Percentiles rank a stretch among this genome's conserved stretches.
phyloP scores from a whole-genome alignment of 805 yeast genomes.

The Pichia nanzhaoensis region DNA sequence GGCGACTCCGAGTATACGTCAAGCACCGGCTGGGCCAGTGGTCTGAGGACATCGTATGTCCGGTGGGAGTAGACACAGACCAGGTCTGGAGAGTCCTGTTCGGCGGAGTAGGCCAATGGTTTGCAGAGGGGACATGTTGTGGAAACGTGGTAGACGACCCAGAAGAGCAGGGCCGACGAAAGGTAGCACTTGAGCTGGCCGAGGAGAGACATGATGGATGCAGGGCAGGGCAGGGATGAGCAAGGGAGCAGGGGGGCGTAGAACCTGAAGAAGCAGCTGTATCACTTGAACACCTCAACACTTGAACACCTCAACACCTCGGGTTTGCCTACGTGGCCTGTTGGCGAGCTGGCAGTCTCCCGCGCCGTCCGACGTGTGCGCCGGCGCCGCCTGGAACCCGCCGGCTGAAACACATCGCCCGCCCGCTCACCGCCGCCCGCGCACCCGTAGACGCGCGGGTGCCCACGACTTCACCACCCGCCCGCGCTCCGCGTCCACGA shows the following conservation, averaged over 20 bases:
- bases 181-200: slow-evolving; percentile 16
- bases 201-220: slow-evolving; percentile 9
- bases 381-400: too few relatives aligned
- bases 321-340: not conserved
- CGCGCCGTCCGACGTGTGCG: too few relatives aligned
- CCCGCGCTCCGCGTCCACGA: slow-evolving; percentile 67
- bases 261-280: too few relatives aligned
- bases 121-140: slow-evolving; percentile 22
- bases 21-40: slow-evolving; percentile 17
- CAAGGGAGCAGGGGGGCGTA: too few relatives aligned
- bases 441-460: slow-evolving; percentile 75
- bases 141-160: slow-evolving; percentile 17
- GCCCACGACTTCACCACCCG: slow-evolving; percentile 59
- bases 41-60: slow-evolving; percentile 17
- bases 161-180: slow-evolving; percentile 14
- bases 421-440: too few relatives aligned
- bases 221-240: not conserved
- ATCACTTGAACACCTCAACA: too few relatives aligned
- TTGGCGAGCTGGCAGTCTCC: too few relatives aligned
- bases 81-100: slow-evolving; percentile 13
- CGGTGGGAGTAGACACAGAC: slow-evolving; percentile 21
- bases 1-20: slow-evolving; percentile 18
- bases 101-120: slow-evolving; percentile 11
- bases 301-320: too few relatives aligned
- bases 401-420: too few relatives aligned